Percentiles rank a stretch among this genome's conserved stretches.
Evolutionary conservation across 83 land plant species (phyloP).

Genomic region (Picea abies): DNA sequence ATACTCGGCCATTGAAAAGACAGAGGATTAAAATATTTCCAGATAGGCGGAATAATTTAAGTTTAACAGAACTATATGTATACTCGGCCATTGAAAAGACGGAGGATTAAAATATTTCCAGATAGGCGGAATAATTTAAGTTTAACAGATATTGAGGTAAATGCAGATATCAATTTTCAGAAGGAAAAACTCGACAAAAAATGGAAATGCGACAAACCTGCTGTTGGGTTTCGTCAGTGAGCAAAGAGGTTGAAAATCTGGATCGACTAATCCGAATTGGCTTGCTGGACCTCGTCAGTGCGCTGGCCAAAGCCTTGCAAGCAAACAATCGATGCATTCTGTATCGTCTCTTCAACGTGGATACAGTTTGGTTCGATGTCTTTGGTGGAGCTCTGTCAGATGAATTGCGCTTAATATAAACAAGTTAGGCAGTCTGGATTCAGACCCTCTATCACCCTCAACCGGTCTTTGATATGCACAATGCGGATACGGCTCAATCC

Average conservation of each 20-base stretch:
- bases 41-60: background rate
- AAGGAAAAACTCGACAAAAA: background rate
- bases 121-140: background rate
- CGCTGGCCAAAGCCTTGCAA: background rate
- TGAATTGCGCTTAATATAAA: no score
- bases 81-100: background rate
- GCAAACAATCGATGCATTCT: background rate
- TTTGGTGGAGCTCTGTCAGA: no score
- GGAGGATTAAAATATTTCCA: background rate
- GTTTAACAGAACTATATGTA: background rate
- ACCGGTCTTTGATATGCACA: no score
- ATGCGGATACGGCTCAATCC: no score
- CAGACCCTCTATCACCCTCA: no score
- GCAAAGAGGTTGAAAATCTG: slow-evolving; percentile 61
- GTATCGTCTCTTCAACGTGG: no score
- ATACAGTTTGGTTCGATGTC: no score
- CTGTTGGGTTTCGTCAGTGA: slow-evolving; percentile 77
- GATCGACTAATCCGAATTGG: background rate
- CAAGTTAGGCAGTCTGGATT: no score
- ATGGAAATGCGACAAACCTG: slow-evolving; percentile 42
- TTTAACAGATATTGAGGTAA: background rate
- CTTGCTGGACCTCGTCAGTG: background rate
- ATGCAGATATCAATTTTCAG: background rate
- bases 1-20: background rate
- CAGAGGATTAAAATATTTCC: background rate